A percentile compares a stretch with the other conserved stretches of the same genome.
phyloP scores from a whole-genome alignment of 2,329 filamentous ascomycete species.

The Fusarium sp. region DNA sequence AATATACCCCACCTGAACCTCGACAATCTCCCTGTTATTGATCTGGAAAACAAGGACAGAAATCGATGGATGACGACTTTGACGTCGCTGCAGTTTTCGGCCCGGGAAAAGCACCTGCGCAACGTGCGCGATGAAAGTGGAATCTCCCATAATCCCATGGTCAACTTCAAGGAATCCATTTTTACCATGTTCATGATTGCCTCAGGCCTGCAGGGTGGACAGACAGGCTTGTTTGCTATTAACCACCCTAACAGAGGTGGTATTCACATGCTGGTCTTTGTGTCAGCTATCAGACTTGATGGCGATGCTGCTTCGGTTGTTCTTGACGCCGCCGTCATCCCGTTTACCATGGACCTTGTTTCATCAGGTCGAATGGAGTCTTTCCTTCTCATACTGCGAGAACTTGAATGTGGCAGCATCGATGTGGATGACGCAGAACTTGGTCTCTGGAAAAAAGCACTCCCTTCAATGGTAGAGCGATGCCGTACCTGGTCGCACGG shows the following conservation, averaged over 20 bases:
- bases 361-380: slow-evolving; percentile 50
- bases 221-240: slow-evolving; percentile 61
- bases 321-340: slow-evolving; percentile 63
- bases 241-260: slow-evolving; percentile 54
- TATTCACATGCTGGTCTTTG: slow-evolving; percentile 58
- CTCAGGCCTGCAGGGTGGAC: slow-evolving; percentile 60
- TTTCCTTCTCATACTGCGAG: slow-evolving; percentile 56
- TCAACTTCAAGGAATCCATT: slow-evolving; percentile 64
- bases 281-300: slow-evolving; percentile 61
- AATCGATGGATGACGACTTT: slow-evolving; percentile 58
- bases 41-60: slow-evolving; percentile 53
- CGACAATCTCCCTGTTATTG: slow-evolving; percentile 59
- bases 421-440: slow-evolving; percentile 69
- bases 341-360: slow-evolving; percentile 56
- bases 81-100: slow-evolving; percentile 58
- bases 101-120: slow-evolving; percentile 57
- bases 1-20: slow-evolving; percentile 60
- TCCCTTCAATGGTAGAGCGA: slow-evolving; percentile 62
- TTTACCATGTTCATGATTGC: slow-evolving; percentile 62
- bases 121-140: slow-evolving; percentile 41
- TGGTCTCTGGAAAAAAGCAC: slow-evolving; percentile 61
- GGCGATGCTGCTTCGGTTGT: slow-evolving; percentile 58
- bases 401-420: slow-evolving; percentile 56
- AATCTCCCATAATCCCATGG: slow-evolving; percentile 51
- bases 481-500: slow-evolving; percentile 63